phyloP scores from a whole-genome alignment of 345 rosid genomes.

The Hibiscus tridactylites region DNA sequence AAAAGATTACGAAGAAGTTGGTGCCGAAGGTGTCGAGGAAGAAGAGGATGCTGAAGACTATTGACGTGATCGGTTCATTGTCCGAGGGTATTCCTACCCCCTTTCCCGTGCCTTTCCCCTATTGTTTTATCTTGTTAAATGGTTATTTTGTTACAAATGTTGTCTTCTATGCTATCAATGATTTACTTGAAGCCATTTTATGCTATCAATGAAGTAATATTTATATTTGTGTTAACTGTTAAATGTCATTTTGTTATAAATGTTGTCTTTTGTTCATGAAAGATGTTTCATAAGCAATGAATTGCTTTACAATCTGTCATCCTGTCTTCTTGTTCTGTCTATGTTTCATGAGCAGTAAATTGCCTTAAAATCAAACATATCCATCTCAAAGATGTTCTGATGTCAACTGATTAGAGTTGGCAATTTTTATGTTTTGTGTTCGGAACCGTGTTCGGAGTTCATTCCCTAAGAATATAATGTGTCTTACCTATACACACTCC shows the following conservation, averaged over 20 bases:
- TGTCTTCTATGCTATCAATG: too few relatives aligned
- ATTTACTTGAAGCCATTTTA: neutral
- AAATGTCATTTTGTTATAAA: neutral
- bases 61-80: neutral
- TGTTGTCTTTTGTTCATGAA: neutral
- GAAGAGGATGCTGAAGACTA: neutral
- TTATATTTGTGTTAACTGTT: neutral
- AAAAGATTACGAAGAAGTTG: neutral
- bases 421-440: too few relatives aligned
- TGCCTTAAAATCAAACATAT: neutral
- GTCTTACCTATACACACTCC: too few relatives aligned
- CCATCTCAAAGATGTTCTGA: too few relatives aligned
- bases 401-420: neutral
- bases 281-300: neutral
- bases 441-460: too few relatives aligned
- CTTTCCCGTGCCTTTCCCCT: neutral
- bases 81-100: neutral
- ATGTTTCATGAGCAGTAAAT: neutral
- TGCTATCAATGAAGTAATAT: neutral
- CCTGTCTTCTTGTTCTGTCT: neutral
- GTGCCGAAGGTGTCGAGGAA: neutral
- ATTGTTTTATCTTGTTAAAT: neutral
- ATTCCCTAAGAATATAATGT: too few relatives aligned
- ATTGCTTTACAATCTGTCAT: neutral
- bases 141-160: too few relatives aligned